phyloP scores from a whole-genome alignment of 1,284 basidiomycete species.

The Trichosporon sp. region DNA sequence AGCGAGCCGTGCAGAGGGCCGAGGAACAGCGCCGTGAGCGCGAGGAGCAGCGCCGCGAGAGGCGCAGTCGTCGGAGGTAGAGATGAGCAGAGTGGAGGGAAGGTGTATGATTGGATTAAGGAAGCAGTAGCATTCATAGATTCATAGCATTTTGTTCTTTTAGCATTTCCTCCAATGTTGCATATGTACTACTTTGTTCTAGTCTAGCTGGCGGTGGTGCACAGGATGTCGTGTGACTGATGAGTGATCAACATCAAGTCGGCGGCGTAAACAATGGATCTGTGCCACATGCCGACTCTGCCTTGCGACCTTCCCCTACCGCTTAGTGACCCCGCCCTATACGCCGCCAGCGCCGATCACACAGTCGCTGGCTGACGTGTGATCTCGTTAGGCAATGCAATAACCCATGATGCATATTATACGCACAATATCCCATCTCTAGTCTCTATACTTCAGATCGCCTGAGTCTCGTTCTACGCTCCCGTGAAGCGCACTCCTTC shows the following conservation, averaged over 20 bases:
- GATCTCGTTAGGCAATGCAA: no score
- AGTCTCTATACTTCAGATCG: neutral
- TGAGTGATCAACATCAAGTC: no score
- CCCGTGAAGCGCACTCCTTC: neutral
- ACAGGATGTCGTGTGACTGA: no score
- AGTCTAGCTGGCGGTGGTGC: no score
- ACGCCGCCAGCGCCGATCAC: no score
- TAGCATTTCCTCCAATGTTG: neutral
- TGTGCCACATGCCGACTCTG: no score
- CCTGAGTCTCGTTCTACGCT: neutral
- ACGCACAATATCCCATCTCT: neutral
- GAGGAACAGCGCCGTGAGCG: conserved; percentile 5
- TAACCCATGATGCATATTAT: neutral
- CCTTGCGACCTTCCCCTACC: no score
- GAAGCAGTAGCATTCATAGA: neutral
- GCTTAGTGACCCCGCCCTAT: no score
- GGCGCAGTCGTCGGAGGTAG: neutral
- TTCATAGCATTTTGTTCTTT: neutral
- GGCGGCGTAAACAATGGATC: no score
- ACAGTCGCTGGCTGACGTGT: no score
- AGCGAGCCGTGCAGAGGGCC: conserved; percentile 4
- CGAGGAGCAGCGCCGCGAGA: neutral
- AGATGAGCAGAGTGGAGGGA: no score
- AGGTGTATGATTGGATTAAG: no score
- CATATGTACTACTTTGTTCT: neutral